Conservation (phyloP, 768 basidiomycete genomes). For the Boletus vinaceobasis region DNA sequence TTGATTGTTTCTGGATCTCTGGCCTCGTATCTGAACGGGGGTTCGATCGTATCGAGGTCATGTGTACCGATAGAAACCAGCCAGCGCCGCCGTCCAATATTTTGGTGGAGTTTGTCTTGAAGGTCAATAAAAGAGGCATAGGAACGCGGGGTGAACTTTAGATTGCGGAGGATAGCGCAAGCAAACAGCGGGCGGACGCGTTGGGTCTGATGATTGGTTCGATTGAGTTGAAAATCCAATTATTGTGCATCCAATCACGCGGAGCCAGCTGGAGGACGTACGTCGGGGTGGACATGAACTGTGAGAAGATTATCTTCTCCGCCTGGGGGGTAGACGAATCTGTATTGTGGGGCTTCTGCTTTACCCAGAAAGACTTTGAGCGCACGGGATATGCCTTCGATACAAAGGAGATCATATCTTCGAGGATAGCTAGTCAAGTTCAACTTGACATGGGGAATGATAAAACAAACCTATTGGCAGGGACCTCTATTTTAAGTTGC, state of each 20-base stretch:
- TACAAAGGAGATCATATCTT: conserved; percentile 96
- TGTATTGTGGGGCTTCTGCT: conserved; percentile 66
- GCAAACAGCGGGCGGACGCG: conserved; percentile 89
- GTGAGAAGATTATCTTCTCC: conserved; percentile 66
- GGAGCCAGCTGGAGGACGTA: conserved; percentile 31
- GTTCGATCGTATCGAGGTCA: conserved; percentile 84
- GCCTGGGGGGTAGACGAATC: conserved; percentile 64
- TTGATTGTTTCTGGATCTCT: conserved; percentile 83
- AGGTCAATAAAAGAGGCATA: conserved; percentile 98
- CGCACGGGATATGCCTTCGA: conserved; percentile 91
- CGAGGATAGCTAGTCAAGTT: conserved; percentile 4
- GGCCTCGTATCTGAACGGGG: conserved; percentile 87
- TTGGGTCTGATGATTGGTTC: conserved; percentile 51
- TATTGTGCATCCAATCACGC: neutral
- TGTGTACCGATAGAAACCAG: conserved; percentile 97
- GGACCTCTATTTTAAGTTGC: conserved; percentile 98
- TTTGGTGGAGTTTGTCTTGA: conserved; percentile 99
- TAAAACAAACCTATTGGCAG: conserved; percentile 79
- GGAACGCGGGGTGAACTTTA: conserved; percentile 82
- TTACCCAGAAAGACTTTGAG: conserved; percentile 79
- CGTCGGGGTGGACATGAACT: conserved; percentile 70
- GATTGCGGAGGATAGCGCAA: conserved; percentile 83
- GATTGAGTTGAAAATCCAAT: neutral
- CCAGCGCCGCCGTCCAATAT: conserved; percentile 84
- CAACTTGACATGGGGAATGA: neutral